These are phyloP conservation scores for Lenzites betulinus DNA, from an alignment of 768 basidiomycete genomes.

Conservation along the genomic window DNA sequence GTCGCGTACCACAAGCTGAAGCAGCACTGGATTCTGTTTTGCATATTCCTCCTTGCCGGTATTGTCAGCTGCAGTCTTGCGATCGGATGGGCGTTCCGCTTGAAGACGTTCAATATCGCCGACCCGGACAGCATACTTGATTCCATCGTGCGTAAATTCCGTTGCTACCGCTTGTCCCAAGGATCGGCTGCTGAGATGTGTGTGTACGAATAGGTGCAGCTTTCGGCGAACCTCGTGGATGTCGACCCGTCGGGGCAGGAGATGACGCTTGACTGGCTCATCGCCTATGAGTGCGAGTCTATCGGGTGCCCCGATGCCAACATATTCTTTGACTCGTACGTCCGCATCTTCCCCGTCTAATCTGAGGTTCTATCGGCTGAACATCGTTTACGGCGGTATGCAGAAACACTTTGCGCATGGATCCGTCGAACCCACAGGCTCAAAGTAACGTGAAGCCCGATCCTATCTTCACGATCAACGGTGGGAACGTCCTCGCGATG, in stretches of 20 bases:
- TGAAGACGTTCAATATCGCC: conserved; percentile 17
- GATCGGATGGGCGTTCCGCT: conserved; percentile 18
- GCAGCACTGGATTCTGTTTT: conserved; percentile 8
- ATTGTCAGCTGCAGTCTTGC: conserved; percentile 13
- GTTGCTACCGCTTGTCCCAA: too few species aligned
- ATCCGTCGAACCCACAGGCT: neutral
- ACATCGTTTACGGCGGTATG: neutral
- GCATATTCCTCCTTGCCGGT: conserved; percentile 2
- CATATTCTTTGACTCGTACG: conserved; percentile 21
- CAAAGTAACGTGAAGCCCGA: conserved; percentile 9
- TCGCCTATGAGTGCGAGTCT: conserved; percentile 6
- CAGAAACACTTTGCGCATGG: conserved; percentile 16
- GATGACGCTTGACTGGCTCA: conserved; percentile 20
- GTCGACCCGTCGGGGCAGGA: conserved; percentile 13
- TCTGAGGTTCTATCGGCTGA: too few species aligned
- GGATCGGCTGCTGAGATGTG: neutral
- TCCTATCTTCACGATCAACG: conserved; percentile 18
- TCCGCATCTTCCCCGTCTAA: neutral
- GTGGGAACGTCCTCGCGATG: conserved; percentile 6
- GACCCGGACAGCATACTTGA: conserved; percentile 7
- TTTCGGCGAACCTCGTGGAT: conserved; percentile 17
- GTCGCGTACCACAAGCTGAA: conserved; percentile 1
- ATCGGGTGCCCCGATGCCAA: conserved; percentile 19
- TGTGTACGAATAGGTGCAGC: conserved; percentile 2
- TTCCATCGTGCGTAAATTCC: conserved; percentile 1